Evolutionary conservation across 306 rosid species (phyloP).

Genomic region (Citrullus colocynthis): DNA sequence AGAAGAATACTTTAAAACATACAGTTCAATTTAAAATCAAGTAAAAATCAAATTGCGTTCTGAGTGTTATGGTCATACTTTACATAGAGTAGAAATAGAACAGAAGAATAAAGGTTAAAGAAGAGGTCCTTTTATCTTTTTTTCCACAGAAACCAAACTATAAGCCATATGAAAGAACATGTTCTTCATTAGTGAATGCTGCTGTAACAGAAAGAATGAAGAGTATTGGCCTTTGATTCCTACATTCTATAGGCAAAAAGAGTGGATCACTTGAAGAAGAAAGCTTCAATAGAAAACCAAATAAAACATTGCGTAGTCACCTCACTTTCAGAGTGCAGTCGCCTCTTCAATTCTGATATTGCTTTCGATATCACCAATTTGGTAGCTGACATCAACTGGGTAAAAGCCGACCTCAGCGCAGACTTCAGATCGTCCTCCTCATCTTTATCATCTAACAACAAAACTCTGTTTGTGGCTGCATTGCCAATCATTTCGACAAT

Average conservation of each 20-base stretch:
- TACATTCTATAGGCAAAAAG: background rate
- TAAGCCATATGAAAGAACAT: background rate
- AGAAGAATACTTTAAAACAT: background rate
- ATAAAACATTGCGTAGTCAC: conserved; percentile 21
- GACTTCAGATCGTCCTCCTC: conserved; percentile 41
- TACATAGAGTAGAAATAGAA: background rate
- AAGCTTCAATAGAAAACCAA: background rate
- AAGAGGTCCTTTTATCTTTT: background rate
- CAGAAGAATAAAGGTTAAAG: background rate
- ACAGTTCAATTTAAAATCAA: background rate
- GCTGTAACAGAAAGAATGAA: background rate
- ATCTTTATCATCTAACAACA: conserved; percentile 28
- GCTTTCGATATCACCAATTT: conserved; percentile 36
- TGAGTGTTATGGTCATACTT: background rate
- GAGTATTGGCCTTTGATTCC: background rate
- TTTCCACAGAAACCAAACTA: background rate
- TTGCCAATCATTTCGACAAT: conserved; percentile 51
- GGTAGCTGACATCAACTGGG: conserved; percentile 71
- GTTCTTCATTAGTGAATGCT: background rate
- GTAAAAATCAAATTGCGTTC: background rate
- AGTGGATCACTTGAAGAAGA: background rate
- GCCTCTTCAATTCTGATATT: conserved; percentile 42
- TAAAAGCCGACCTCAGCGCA: conserved; percentile 47
- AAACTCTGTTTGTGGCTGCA: conserved; percentile 37
- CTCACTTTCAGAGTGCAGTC: conserved; percentile 53